Evolutionary conservation across 768 basidiomycete species (phyloP), one percentile per base, ranked within the genome.

Genomic region (Calvatia gigantea): DNA sequence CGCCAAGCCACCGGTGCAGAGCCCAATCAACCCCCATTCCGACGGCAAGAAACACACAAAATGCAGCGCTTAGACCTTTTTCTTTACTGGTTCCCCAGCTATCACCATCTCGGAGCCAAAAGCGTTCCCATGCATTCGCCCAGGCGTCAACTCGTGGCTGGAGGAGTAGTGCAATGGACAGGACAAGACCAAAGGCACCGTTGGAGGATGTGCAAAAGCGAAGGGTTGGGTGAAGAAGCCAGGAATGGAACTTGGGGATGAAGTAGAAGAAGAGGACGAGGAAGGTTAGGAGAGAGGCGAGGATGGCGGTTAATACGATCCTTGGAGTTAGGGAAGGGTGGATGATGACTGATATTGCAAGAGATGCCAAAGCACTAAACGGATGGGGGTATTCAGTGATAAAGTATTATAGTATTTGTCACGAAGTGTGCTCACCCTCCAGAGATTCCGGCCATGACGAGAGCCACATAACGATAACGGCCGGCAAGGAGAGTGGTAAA

Each of bases 61-160:
- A 85, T 7, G 75, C 78, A 3, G 82, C 82, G 58, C 76, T 83
- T 21, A 87, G 70, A 1, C 80, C 85, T 54, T 81, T 79, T 68
- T 88, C 86, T 48, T 73, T 61, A 27, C 66, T 62, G 0, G 77
- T 75, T 0, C 83, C 84, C 86, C 86, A 87, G 14, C 48, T 32
- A 27, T 61, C 57, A 0, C 69, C 68, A 35, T 78, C 70, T 4
- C 48, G 49, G n/a, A 81, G 57, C 80, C 83, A 89, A 2, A 84
- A 67, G 11, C 85, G 76, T 54, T 82, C 79, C 83, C 83, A 87
- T 8, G 78, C 73, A 61, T 86, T 75, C 3, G 78, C 78, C 86
- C 85, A 88, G 2, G 66, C 64, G 17, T 61, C 61, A 11, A 78
- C 69, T 17, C 72, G 65, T 0, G 78, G 75, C 15, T 72, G 67